Evolutionary conservation across 2,329 filamentous ascomycete species (phyloP), one percentile per base, ranked within the genome.

Genomic region (Ophiostoma perfectum): DNA sequence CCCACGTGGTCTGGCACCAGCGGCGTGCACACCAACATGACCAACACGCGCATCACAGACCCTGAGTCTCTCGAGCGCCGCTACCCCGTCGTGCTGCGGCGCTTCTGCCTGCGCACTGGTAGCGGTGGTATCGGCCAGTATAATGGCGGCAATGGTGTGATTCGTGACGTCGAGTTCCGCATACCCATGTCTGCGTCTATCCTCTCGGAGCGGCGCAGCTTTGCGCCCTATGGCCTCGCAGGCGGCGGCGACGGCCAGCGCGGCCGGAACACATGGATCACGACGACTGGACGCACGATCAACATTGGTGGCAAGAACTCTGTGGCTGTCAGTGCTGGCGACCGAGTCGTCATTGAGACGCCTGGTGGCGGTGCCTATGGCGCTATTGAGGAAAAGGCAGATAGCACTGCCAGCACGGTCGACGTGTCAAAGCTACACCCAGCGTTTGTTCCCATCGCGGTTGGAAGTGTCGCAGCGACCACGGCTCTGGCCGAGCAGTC

Each of bases 311-410:
- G 27, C 27, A 45, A 58, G 36, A n/a, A 42, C 18, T 64, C 44
- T 11, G 64, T 69, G 14, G 18, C 16, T 64, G 83, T 88, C 70
- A 87, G 85, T 70, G 77, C 81, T 0, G 86, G 86, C 0, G 86
- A 89, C 74, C 78, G 85, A 9, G 86, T 88, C 68, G 84, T 88
- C 55, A 79, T 89, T 4, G 80, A 81, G 70, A 88, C 86, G 8
- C 86, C 86, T 16, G 86, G 86, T 45, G 86, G 86, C 60, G 86
- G 86, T 60, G 86, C 83, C 0, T 89, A 85, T 84, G 86, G 85
- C 66, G 27, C 27, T 27, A 27, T 27, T 27, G 27, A 27, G 27
- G 27, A 27, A 27, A 27, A 27, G 27, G 27, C 27, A 27, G 27
- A 27, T 27, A 27, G 27, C 27, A 27, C 27, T 27, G 27, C 27